These are phyloP conservation scores for Eucalyptus dawsonii DNA, from an alignment of 345 rosid genomes.

Conservation along the genomic window DNA sequence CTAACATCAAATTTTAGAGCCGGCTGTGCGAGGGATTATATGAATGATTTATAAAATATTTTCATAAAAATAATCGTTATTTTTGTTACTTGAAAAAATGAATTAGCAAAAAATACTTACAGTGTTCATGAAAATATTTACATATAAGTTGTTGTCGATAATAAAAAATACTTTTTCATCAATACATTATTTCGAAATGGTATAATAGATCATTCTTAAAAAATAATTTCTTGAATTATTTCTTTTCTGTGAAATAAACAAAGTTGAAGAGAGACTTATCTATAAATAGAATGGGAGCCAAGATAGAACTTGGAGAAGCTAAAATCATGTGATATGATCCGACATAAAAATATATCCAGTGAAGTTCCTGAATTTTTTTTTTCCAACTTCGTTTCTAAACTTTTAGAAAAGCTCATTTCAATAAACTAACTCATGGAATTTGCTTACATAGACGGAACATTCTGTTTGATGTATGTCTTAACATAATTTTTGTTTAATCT, in stretches of 20 bases:
- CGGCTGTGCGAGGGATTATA: background rate
- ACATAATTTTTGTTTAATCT: no score
- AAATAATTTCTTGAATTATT: background rate
- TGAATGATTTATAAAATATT: background rate
- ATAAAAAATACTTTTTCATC: background rate
- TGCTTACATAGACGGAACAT: background rate
- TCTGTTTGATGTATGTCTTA: background rate
- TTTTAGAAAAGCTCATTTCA: background rate
- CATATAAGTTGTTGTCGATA: fast-evolving
- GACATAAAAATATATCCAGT: background rate
- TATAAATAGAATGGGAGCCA: background rate
- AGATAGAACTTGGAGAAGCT: background rate
- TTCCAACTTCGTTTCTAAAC: background rate
- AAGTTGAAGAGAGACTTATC: background rate
- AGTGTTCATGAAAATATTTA: background rate
- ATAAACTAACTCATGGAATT: background rate
- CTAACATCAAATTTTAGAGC: background rate
- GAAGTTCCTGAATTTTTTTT: background rate
- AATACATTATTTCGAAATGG: background rate
- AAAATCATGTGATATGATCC: background rate
- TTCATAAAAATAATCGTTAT: fast-evolving
- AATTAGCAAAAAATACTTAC: fast-evolving
- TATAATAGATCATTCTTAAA: background rate
- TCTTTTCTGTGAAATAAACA: fast-evolving
- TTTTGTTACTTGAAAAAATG: fast-evolving